A percentile compares a stretch with the other conserved stretches of the same genome.
phyloP scores from a whole-genome alignment of 345 rosid species.

The Bruguiera sexangula region DNA sequence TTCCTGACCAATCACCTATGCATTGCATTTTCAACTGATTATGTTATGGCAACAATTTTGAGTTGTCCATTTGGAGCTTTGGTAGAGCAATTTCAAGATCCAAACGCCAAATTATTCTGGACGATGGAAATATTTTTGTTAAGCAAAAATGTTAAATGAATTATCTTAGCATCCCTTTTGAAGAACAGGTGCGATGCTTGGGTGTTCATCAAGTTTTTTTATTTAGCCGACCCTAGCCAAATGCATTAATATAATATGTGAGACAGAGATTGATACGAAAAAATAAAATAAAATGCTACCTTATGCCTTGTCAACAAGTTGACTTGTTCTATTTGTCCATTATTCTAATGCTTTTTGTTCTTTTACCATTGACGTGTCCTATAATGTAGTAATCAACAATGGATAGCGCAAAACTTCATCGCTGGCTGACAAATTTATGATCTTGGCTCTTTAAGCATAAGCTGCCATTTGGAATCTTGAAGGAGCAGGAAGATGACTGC shows the following conservation, averaged over 20 bases:
- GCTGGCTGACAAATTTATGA: not conserved
- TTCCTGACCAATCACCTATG: too few relatives aligned
- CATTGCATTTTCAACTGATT: too few relatives aligned
- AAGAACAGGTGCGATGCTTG: not conserved
- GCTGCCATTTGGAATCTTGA: conserved; percentile 9
- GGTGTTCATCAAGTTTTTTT: not conserved
- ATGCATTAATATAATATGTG: not conserved
- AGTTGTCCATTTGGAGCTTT: not conserved
- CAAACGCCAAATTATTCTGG: not conserved
- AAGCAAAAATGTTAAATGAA: not conserved
- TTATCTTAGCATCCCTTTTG: not conserved
- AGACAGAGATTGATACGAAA: too few relatives aligned
- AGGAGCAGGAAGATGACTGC: not conserved
- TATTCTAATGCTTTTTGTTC: not conserved
- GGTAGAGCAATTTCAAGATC: not conserved
- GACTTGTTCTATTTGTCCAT: not conserved
- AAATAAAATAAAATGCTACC: too few relatives aligned
- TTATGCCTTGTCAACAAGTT: not conserved
- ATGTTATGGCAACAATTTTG: too few relatives aligned
- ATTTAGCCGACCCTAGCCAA: not conserved
- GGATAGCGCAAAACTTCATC: too few relatives aligned
- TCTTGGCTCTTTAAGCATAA: not conserved
- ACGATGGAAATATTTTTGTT: not conserved
- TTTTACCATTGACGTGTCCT: not conserved
- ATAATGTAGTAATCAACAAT: not conserved